Evolutionary conservation across 257 asterid species (phyloP), one percentile per base, ranked within the genome.

Genomic region (Ocimum tenuiflorum): DNA sequence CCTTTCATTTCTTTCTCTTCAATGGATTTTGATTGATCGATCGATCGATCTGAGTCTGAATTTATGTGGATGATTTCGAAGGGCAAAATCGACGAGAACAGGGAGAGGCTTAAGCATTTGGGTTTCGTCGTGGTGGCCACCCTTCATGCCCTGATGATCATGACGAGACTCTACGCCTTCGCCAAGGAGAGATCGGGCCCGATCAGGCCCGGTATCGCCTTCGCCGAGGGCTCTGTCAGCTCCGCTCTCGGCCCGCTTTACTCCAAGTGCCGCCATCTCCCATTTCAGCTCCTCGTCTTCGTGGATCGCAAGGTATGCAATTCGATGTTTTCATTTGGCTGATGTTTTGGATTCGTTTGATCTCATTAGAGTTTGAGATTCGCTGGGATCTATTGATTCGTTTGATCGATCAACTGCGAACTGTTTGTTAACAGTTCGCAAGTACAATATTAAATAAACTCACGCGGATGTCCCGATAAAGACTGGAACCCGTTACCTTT

Each of bases 131-230:
- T 60, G 55, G 33, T 60, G 29, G 36, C 42, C 52, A 6, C 55
- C 68, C 68, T 60, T 0, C 53, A 69, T 8, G 67, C 51, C 68
- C 36, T 49, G 36, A 23, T 38, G 54, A 0, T 69, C 9, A 8
- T 24, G 38, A 54, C 74, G 17, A 69, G 18, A 41, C 8, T 69
- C 12, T 69, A 59, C 74, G 18, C 31, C 17, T 27, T 22, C n/a
- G 68, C 60, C 74, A 69, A 69, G 68, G 62, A 38, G 54, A 60
- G 57, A 48, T 69, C 52, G 8, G 74, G 74, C 61, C 68, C 54
- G 4, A 60, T 69, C 10, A 69, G 60, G 68, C 74, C 68, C 53
- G 52, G 54, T 0, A 31, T 69, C 8, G n/a, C 38, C 54, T 20
- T 36, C 68, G 74, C 50, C 5, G 74, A 69, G 68, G 38, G 39